Evolutionary conservation across 768 basidiomycete genomes (phyloP), one percentile per base, ranked within the genome.

Genomic region (Ramaria sp.): DNA sequence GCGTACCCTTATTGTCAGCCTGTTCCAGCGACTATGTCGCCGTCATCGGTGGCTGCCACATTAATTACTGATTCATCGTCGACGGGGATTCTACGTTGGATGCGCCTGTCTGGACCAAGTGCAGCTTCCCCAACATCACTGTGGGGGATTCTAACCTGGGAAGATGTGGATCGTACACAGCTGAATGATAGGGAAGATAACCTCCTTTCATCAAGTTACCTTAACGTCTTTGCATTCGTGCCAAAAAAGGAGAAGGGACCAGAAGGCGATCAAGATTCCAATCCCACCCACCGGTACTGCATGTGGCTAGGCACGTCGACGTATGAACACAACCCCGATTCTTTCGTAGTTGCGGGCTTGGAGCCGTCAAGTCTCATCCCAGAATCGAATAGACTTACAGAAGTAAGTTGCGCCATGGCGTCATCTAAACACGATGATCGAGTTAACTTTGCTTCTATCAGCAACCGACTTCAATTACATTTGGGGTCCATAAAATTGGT

Each of bases 291-390:
- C 30, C 30, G 41, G 16, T n/a, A 13, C 28, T 15, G 13, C 20
- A 22, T 52, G 38, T 55, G 53, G 53, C 30, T 55, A 18, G 53
- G 53, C 7, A 45, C 53, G 20, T 47, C 53, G 8, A 55, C 53
- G 18, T 44, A 27, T 25, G 53, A 45, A 30, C 20, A 15, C 12
- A 22, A 36, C 6, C 20, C 20, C 34, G 32, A 47, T 22, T 55
- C 44, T 12, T 55, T 55, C 34, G 43, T 55, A 2, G 44, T 55
- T 43, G 42, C 41, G 16, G 53, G 53, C 30, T 34, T 55, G 5
- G 43, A 55, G n/a, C 28, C 28, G 20, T 47, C 45, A 13, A n/a
- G 2, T 24, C 39, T 41, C 8, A 22, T 22, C 1, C 8, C 16
- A 16, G 39, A 16, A n/a, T 10, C 8, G 20, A 41, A 3, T 41